Evolutionary conservation across 2,329 filamentous ascomycete genomes (phyloP).

Genomic region (Capronia epimyces): DNA sequence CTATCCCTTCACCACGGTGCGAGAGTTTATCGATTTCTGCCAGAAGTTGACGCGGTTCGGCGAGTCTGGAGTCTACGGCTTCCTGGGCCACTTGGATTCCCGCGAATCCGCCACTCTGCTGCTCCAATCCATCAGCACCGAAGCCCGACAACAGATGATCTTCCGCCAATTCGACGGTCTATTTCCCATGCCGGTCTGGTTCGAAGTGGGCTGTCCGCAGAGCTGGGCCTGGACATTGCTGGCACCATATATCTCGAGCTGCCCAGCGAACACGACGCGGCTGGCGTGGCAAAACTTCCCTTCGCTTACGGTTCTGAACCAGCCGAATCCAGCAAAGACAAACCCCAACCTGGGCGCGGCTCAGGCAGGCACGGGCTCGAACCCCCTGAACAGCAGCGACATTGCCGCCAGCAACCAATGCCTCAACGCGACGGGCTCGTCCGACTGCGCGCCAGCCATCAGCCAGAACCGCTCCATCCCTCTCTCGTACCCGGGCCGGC

Average conservation of each 20-base stretch:
- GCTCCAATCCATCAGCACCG: constrained; percentile 65
- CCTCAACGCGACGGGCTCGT: constrained; percentile 45
- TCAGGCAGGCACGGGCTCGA: constrained; percentile 30
- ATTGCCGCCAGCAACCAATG: constrained; percentile 50
- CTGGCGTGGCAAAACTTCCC: constrained; percentile 84
- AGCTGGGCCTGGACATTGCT: constrained; percentile 65
- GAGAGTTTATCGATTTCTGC: constrained; percentile 71
- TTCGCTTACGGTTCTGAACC: constrained; percentile 63
- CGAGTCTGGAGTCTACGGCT: constrained; percentile 74
- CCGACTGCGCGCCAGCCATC: constrained; percentile 59
- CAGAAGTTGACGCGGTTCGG: constrained; percentile 80
- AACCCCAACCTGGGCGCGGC: constrained; percentile 24
- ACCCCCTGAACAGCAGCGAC: constrained; percentile 34
- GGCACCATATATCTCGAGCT: constrained; percentile 73
- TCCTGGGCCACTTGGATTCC: constrained; percentile 70
- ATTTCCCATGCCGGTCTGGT: constrained; percentile 79
- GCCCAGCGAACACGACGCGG: constrained; percentile 66
- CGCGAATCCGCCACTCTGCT: constrained; percentile 68
- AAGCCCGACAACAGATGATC: constrained; percentile 76
- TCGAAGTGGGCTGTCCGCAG: constrained; percentile 72
- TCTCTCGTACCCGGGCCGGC: constrained; percentile 67
- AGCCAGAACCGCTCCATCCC: constrained; percentile 64
- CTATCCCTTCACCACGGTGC: constrained; percentile 67
- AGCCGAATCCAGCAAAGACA: constrained; percentile 55
- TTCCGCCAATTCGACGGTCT: constrained; percentile 78